phyloP scores from a whole-genome alignment of 176 grass and related monocot genomes.

The Cenchrus americanus region DNA sequence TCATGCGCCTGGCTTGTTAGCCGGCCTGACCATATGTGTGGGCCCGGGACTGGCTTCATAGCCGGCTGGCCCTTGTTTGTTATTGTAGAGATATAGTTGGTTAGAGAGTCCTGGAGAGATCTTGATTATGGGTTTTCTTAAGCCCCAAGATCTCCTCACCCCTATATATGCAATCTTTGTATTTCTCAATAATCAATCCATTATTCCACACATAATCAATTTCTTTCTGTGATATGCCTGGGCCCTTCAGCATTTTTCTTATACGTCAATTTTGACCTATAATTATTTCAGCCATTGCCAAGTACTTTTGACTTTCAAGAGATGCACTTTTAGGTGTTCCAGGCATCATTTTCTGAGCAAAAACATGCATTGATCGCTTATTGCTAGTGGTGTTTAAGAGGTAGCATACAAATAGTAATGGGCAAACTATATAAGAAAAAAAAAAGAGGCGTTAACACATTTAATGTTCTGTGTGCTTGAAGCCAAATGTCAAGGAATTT shows the following conservation, averaged over 20 bases:
- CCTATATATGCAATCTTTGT: too few species aligned
- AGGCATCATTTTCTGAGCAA: background rate
- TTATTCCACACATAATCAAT: too few species aligned
- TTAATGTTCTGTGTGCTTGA: background rate
- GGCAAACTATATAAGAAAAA: background rate
- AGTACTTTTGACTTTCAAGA: background rate
- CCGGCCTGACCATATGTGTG: too few species aligned
- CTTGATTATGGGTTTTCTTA: too few species aligned
- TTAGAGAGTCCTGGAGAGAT: too few species aligned
- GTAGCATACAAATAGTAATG: background rate
- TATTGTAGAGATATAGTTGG: too few species aligned
- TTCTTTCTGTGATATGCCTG: background rate
- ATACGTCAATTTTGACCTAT: conserved; percentile 3
- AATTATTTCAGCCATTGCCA: background rate
- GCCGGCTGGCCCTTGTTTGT: too few species aligned
- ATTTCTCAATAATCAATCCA: too few species aligned
- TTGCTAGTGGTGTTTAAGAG: background rate
- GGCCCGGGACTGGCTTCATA: too few species aligned
- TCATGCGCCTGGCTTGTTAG: too few species aligned
- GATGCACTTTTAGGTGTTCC: background rate
- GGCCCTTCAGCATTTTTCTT: conserved; percentile 21
- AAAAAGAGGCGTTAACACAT: background rate
- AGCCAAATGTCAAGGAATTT: background rate
- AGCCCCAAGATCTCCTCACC: too few species aligned
- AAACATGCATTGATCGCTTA: background rate